Evolutionary conservation across 225 moss, liverwort and hornwort genomes (phyloP), one percentile per base, ranked within the genome.

Genomic region (Pseudoscleropodium purum): DNA sequence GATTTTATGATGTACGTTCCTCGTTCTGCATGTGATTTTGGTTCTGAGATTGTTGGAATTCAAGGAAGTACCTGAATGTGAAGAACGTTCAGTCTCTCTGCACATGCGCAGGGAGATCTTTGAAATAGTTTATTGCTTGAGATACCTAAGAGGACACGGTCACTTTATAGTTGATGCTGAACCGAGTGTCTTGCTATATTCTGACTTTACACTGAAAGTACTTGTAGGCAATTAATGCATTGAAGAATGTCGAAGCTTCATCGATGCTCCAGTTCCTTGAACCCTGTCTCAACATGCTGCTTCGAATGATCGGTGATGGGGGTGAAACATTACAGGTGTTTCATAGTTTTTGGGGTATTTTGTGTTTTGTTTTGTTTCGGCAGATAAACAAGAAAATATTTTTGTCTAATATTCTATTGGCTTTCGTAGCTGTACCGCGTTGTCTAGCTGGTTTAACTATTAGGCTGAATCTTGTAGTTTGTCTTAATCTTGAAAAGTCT

Each of bases 201-300:
- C 79, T 93, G 83, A 91, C 75, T 75, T 77, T 54, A 27, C 85
- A 64, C 47, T 74, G 88, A 86, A 90, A 86, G 51, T 86, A 69
- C 70, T 85, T 91, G 63, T 74, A 99, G 99, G 97, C 99, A 88
- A 99, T 99, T 89, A 97, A 99, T 90, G 96, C 98, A 81, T 90
- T 99, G 93, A 99, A 99, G 92, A 95, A 95, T 93, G 99, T 99
- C 57, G 99, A 99, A 86, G 94, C 99, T 84, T 95, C 96, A 67
- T 96, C 97, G 49, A 97, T 99, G 99, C 95, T 99, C 47, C 97
- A 99, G 86, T 99, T 99, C 83, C 95, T 99, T 89, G 97, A 99
- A 94, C 99, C 99, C 25, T 95, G 95, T 88, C 87, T 99, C 68
- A 99, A 97, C 88, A 99, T 99, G 99, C 96, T 99, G n/a, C 97